Percentiles rank a stretch among this genome's conserved stretches.
phyloP scores from a whole-genome alignment of 768 basidiomycete genomes.

The Ramaria rubella region DNA sequence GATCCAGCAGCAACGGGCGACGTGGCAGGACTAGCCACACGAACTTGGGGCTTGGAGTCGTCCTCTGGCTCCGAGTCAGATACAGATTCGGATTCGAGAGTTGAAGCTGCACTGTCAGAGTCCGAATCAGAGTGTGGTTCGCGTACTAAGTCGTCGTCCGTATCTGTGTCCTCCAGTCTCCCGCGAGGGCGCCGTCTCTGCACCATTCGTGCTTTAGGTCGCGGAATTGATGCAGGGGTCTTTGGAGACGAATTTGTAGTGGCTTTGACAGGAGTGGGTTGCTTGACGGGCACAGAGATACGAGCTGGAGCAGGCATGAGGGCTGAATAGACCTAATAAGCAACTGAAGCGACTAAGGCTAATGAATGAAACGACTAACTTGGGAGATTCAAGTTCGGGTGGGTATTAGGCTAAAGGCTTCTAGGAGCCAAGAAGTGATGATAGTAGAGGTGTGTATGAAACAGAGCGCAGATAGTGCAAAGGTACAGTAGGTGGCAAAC shows the following conservation, averaged over 20 bases:
- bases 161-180: constrained; percentile 9
- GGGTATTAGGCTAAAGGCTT: not conserved
- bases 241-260: not conserved
- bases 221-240: not conserved
- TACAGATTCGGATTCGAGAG: constrained; percentile 9
- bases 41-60: not conserved
- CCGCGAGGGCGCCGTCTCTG: constrained; percentile 5
- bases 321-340: not conserved
- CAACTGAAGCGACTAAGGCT: not conserved
- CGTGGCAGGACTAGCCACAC: constrained; percentile 2
- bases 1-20: not conserved
- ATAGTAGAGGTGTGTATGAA: not conserved
- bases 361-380: not conserved
- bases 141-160: constrained; percentile 16
- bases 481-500: not conserved
- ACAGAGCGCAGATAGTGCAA: not conserved
- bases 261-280: not conserved
- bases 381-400: not conserved
- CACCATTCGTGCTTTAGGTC: not conserved
- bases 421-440: not conserved
- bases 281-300: constrained; percentile 8
- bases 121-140: constrained; percentile 13
- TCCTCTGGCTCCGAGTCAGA: constrained; percentile 9
- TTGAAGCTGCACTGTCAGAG: constrained; percentile 1
- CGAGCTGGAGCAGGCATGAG: constrained; percentile 12